Base-by-base conservation (phyloP, 805 yeast species). In the Lachancea fermentati region DNA sequence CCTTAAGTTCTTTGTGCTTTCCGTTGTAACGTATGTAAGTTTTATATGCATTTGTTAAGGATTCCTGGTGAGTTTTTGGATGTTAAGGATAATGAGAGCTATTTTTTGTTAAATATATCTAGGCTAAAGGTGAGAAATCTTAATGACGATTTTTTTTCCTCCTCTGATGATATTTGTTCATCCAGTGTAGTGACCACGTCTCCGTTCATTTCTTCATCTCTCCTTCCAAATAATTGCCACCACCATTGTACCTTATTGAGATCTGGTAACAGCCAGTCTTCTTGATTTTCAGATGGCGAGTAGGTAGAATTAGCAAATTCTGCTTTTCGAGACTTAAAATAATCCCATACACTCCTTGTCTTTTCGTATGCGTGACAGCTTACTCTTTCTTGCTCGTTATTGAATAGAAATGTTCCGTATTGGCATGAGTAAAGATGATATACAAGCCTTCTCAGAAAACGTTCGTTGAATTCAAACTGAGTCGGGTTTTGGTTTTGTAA, bases 361-460 rank as follows among this genome's bases (percentile, higher is more conserved):
- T 70, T 66, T 2, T 61, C 50, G 5, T 52, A 57, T 2, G 77
- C 60, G 8, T 69, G 58, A 19, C 68, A 62, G n/a, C 63, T 64
- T 5, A 65, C 52, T 40, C 79, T 64, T 44, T 86, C 95, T 36
- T 62, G 59, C 55, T 93, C 96, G 33, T 75, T 72, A 54, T 93
- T 82, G 49, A 76, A 79, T 39, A 93, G 59, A 52, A 93, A 93
- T 1, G 95, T 79, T 3, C 97, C 97, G 62, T 88, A 93, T 60
- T 93, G 97, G 52, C 97, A 88, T 1, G 97, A 85, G 55, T 88
- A 86, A 36, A 84, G 66, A 59, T 93, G 97, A 57, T 93, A 93
- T 15, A 87, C 71, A 41, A 93, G 66, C 37, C 97, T 66, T 49
- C 96, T 75, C 47, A 93, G 60, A 52, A 93, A 87, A 38, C 96